Evolutionary conservation across 1,284 basidiomycete species (phyloP).

Genomic region (Cutaneotrichosporon sp.): DNA sequence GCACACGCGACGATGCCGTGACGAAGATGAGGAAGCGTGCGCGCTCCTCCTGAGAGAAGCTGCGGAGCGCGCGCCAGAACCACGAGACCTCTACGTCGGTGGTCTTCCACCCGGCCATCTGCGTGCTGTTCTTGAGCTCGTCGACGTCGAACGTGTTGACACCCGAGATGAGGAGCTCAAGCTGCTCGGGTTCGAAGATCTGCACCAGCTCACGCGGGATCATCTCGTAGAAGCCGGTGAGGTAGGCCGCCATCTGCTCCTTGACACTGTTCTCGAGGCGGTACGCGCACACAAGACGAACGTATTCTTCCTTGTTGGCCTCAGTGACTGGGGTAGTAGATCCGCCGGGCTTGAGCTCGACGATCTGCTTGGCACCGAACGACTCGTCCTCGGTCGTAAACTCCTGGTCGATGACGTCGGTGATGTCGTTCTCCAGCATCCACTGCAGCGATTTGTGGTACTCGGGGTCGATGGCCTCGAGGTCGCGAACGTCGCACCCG

Average conservation of each 20-base stretch:
- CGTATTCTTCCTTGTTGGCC: conserved; percentile 95
- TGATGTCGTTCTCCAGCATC: conserved; percentile 55
- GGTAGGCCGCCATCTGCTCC: conserved; percentile 90
- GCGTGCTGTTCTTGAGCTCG: conserved; percentile 84
- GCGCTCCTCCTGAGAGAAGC: conserved; percentile 93
- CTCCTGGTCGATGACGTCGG: conserved; percentile 53
- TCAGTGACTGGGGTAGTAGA: conserved; percentile 81
- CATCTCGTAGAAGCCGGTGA: conserved; percentile 87
- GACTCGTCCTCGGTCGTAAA: conserved; percentile 58
- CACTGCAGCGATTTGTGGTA: conserved; percentile 57
- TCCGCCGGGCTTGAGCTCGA: conserved; percentile 81
- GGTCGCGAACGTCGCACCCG: conserved; percentile 86
- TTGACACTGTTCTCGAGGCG: conserved; percentile 91
- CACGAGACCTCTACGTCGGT: conserved; percentile 90
- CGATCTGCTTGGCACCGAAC: conserved; percentile 84
- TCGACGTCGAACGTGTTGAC: conserved; percentile 99
- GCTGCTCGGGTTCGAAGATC: conserved; percentile 92
- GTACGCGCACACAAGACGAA: conserved; percentile 76
- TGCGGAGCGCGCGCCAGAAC: conserved; percentile 99
- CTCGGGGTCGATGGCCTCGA: conserved; percentile 95
- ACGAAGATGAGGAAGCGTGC: conserved; percentile 97
- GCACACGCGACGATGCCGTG: conserved; percentile 87
- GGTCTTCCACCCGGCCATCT: conserved; percentile 53
- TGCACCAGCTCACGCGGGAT: conserved; percentile 54
- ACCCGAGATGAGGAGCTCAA: conserved; percentile 95